A percentile compares a stretch with the other conserved stretches of the same genome.
These are phyloP conservation scores for Leptographium radiaticola DNA, from an alignment of 2,329 filamentous ascomycete genomes.

Conservation along the genomic window DNA sequence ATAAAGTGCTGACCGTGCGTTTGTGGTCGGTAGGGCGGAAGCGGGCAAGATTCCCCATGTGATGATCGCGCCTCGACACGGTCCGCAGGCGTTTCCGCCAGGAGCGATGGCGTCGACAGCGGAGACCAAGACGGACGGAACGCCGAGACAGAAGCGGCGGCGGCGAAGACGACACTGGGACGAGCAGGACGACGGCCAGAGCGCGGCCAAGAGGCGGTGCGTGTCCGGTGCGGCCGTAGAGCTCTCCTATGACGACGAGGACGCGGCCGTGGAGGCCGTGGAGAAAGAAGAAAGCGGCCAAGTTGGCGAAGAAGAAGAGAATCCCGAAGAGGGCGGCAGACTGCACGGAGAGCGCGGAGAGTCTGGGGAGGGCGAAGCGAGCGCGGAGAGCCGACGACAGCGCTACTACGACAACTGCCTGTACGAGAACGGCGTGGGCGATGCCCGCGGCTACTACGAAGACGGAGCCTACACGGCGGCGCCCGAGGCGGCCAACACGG, in stretches of 20 bases:
- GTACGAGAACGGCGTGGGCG: slow-evolving; percentile 35
- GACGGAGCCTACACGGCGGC: slow-evolving; percentile 69
- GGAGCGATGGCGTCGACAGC: neutral
- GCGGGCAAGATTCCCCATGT: slow-evolving; percentile 61
- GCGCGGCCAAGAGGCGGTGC: slow-evolving; percentile 3
- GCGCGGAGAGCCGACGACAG: neutral
- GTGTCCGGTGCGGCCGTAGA: slow-evolving; percentile 8
- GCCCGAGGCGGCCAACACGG: slow-evolving; percentile 22
- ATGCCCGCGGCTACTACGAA: slow-evolving; percentile 53
- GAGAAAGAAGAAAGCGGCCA: neutral
- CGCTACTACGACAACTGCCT: slow-evolving; percentile 23
- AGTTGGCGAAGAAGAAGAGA: slow-evolving; percentile 14
- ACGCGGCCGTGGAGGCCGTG: neutral
- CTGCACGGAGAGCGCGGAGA: neutral
- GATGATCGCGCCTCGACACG: slow-evolving; percentile 48
- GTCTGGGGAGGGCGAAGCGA: neutral
- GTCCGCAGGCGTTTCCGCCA: slow-evolving; percentile 26
- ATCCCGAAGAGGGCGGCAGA: slow-evolving; percentile 9
- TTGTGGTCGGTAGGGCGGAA: slow-evolving; percentile 46
- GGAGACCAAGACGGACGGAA: slow-evolving; percentile 15
- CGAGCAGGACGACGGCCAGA: slow-evolving; percentile 7
- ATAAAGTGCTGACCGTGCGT: neutral
- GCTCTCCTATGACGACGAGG: slow-evolving; percentile 18
- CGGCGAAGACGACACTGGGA: slow-evolving; percentile 11
- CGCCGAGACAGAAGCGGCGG: slow-evolving; percentile 21